Evolutionary conservation across 495 filamentous ascomycete genomes (phyloP), one percentile per base, ranked within the genome.

Genomic region (Penicillium cinerascens): DNA sequence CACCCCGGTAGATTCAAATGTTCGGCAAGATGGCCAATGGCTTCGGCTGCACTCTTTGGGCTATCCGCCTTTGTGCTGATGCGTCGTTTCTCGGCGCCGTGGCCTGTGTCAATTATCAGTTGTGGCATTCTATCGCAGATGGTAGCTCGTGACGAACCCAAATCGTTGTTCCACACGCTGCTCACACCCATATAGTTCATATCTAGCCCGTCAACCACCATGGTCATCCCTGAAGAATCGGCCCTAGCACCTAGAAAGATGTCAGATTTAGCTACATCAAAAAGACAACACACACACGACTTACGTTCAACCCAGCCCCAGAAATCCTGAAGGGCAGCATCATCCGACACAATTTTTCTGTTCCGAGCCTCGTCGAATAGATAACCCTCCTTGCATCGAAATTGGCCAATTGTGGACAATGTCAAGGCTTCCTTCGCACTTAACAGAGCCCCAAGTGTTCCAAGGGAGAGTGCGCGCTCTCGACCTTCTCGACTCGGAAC

Each of bases 141-240:
- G 3, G 20, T 6, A 4, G 21, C 17, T 41, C 29, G 20, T 25
- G 36, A 54, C 76, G 42, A 64, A 86, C 88, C 84, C 44, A 91
- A 65, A 33, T 88, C 77, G 59, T 88, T 87, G 26, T 72, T 85
- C 92, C 92, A 97, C 15, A 96, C 80, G 35, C 79, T 80, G 47
- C 80, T 75, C 38, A 97, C 84, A 3, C 93, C 93, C 62, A 96
- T 66, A 65, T 90, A 98, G 59, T 85, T 91, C 37, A 96, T 66
- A 58, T 97, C 93, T 6, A 96, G 67, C 1, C 79, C 75, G 37
- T 83, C 77, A n/a, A 80, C 71, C 40, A 88, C 77, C 89, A 96
- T 92, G 4, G 84, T 82, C 35, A 83, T 80, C 43, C 84, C 77
- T 20, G 76, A 70, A 13, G 88, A 87, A 37, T 81, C 79, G 17